Base-by-base conservation (phyloP, 2,329 filamentous ascomycete genomes). In the Aspergillus transmontanensis region DNA sequence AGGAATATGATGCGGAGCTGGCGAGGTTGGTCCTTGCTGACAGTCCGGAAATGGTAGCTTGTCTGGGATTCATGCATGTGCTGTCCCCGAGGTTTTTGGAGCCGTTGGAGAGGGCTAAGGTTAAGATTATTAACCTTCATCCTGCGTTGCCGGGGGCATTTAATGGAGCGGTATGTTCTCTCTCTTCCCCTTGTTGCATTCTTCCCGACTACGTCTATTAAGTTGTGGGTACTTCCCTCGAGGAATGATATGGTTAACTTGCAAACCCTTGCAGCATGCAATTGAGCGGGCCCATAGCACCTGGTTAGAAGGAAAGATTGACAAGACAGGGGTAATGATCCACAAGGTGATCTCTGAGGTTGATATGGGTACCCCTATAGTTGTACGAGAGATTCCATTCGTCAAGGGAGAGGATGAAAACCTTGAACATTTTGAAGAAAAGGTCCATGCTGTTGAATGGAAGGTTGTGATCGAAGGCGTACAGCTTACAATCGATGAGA, bases 41-140 rank as follows among this genome's bases (percentile, higher is more conserved):
- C 66, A 78, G 78, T 62, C 92, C 93, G 0, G 86, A 94, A 60
- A 78, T 96, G 60, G 87, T 96, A 56, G 89, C 95, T 10, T 90
- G 93, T 68, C 89, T 91, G 4, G 93, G 93, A 2, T 96, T 91
- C 85, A 96, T 96, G 92, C 89, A 95, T 75, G 89, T 96, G 62
- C 85, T 96, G 56, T 89, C 88, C 0, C 81, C 83, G 2, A 80
- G 83, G 1, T 95, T 96, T 75, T 81, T 96, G 55, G 83, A 85
- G 10, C 91, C 92, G 2, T 74, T 96, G 9, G 83, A 86, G 39
- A 80, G 76, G 14, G 86, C 83, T 0, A 85, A 84, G 0, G 82
- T 94, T 41, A 85, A 84, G 28, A 88, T 94, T 51, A 94, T 96
- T 72, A 96, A 96, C 74, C 78, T 96, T 46, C 93, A 96, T 73